Evolutionary conservation across 1,284 basidiomycete genomes (phyloP).

Genomic region (Taiwanofungus camphoratus): DNA sequence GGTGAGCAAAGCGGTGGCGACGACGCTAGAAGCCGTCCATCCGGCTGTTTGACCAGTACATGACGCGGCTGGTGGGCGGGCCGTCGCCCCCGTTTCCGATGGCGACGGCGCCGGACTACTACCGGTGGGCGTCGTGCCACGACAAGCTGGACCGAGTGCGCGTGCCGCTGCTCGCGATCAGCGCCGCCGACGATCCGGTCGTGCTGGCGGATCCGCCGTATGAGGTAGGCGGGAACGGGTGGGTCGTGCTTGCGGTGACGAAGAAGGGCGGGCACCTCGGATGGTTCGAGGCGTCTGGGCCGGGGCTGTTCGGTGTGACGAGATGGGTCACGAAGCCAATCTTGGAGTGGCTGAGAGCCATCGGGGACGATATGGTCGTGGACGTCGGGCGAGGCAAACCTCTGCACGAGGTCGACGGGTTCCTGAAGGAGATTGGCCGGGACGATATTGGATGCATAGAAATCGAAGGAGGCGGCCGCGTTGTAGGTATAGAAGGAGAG

Average conservation of each 20-base stretch:
- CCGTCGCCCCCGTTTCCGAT: conserved; percentile 77
- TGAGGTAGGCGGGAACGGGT: conserved; percentile 50
- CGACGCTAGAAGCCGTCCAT: conserved; percentile 31
- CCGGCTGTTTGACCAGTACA: conserved; percentile 58
- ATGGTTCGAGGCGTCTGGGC: conserved; percentile 71
- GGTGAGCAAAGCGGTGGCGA: conserved; percentile 4
- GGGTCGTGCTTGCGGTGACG: conserved; percentile 71
- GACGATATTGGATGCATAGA: conserved; percentile 45
- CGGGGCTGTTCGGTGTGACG: conserved; percentile 36
- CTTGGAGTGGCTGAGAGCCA: conserved; percentile 64
- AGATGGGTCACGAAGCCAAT: conserved; percentile 73
- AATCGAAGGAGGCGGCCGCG: conserved; percentile 30
- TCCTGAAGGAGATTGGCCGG: conserved; percentile 49
- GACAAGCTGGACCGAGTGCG: conserved; percentile 48
- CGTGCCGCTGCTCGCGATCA: conserved; percentile 77
- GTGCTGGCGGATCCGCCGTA: conserved; percentile 54
- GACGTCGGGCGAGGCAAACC: conserved; percentile 4
- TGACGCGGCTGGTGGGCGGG: conserved; percentile 80
- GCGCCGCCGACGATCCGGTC: conserved; percentile 89
- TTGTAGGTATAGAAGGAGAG: conserved; percentile 33
- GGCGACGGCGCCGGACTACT: conserved; percentile 72
- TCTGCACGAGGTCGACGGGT: conserved; percentile 47
- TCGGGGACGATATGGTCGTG: conserved; percentile 47
- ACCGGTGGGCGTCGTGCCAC: conserved; percentile 60
- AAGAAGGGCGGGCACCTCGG: conserved; percentile 86